Conservation (phyloP, 1,284 basidiomycete genomes). For the Porogramme epimiltina region DNA sequence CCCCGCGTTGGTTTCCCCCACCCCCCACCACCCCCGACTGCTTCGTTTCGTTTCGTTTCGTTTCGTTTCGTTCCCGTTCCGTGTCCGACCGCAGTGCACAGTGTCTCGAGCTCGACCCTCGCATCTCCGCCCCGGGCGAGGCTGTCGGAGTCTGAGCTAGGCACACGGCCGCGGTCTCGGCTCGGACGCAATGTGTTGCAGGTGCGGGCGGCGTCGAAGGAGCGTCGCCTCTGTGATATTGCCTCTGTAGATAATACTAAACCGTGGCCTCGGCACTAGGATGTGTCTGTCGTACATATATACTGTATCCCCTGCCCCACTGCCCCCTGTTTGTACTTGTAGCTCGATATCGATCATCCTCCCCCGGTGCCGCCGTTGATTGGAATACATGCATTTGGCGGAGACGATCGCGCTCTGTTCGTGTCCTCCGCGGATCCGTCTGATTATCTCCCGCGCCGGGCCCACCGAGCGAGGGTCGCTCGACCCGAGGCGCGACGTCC, state of each 20-base stretch:
- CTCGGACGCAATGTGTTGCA: too few relatives aligned
- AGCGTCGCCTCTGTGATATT: too few relatives aligned
- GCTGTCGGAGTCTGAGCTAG: too few relatives aligned
- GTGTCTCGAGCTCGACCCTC: not conserved
- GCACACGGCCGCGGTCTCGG: too few relatives aligned
- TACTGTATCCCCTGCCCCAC: constrained; percentile 1
- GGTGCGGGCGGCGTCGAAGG: too few relatives aligned
- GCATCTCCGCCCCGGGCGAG: too few relatives aligned
- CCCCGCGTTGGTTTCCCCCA: constrained; percentile 1
- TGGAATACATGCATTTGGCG: not conserved
- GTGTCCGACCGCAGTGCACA: not conserved
- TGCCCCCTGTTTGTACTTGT: not conserved
- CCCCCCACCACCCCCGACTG: not conserved
- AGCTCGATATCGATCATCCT: too few relatives aligned
- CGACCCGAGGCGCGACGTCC: not conserved
- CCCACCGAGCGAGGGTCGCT: too few relatives aligned
- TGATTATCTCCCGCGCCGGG: not conserved
- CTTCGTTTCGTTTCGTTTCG: not conserved
- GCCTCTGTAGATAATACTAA: not conserved
- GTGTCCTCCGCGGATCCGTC: not conserved
- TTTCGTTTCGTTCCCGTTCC: not conserved
- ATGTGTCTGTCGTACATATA: not conserved
- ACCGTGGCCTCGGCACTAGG: not conserved
- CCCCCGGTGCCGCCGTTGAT: not conserved
- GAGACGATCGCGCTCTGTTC: not conserved